Evolutionary conservation across 2,329 filamentous ascomycete species (phyloP).

Genomic region (Chaetothyriales sp.): DNA sequence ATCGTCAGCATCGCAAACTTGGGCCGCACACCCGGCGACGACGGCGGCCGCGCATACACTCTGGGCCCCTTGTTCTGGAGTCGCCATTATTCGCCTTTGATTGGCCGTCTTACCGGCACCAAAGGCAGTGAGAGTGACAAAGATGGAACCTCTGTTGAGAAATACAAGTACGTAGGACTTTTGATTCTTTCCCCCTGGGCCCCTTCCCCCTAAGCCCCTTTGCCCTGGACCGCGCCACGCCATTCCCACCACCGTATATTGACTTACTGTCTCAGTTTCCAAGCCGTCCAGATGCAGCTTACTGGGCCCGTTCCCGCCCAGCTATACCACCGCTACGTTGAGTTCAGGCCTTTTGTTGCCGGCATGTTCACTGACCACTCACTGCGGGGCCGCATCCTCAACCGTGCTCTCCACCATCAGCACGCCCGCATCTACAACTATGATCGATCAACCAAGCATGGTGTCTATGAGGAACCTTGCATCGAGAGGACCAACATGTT

Average conservation of each 20-base stretch:
- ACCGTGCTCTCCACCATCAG: slow-evolving; percentile 79
- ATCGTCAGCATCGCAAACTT: slow-evolving; percentile 65
- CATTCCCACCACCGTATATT: too few species aligned
- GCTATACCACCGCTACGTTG: slow-evolving; percentile 84
- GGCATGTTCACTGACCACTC: slow-evolving; percentile 74
- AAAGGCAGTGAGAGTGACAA: slow-evolving; percentile 50
- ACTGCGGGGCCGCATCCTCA: slow-evolving; percentile 63
- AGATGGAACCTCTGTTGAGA: slow-evolving; percentile 44
- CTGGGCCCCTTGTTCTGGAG: slow-evolving; percentile 63
- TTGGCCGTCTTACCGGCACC: slow-evolving; percentile 64
- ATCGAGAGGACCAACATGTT: slow-evolving; percentile 64
- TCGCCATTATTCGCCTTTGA: slow-evolving; percentile 77
- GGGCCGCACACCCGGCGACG: slow-evolving; percentile 52
- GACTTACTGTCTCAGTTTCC: slow-evolving; percentile 49
- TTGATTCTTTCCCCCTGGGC: not conserved
- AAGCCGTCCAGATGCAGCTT: slow-evolving; percentile 83
- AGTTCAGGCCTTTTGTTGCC: slow-evolving; percentile 81
- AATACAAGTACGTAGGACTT: slow-evolving; percentile 63
- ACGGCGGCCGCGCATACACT: slow-evolving; percentile 62
- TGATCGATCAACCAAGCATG: slow-evolving; percentile 60
- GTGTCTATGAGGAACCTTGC: slow-evolving; percentile 52
- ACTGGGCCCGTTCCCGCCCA: slow-evolving; percentile 64
- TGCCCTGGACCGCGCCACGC: too few species aligned
- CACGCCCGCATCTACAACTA: slow-evolving; percentile 84
- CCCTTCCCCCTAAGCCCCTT: too few species aligned